Conservation (phyloP, 108 stramenopile genomes). For the Fragilaria crotonensis region DNA sequence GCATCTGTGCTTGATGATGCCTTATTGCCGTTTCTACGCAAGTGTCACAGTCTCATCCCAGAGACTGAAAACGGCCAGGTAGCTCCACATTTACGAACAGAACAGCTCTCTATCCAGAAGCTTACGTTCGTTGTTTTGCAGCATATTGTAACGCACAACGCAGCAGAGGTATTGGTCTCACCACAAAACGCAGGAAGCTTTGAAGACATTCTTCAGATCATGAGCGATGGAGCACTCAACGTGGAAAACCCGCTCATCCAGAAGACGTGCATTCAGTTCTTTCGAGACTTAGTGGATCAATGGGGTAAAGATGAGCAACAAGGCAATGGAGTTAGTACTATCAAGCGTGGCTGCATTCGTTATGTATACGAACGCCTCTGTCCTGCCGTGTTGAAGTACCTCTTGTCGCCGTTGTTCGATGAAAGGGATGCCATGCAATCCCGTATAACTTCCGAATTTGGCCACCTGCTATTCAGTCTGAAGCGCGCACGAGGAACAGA, state of each 20-base stretch:
- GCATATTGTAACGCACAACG: slow-evolving; percentile 41
- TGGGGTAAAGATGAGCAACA: slow-evolving; percentile 25
- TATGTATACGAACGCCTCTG: slow-evolving; percentile 18
- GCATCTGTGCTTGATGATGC: slow-evolving; percentile 38
- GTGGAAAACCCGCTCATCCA: slow-evolving; percentile 57
- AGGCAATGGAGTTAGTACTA: background rate
- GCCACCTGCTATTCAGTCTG: background rate
- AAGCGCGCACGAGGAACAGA: background rate
- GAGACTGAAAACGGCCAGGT: slow-evolving; percentile 9
- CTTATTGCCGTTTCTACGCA: slow-evolving; percentile 56
- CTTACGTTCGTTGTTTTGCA: slow-evolving; percentile 45
- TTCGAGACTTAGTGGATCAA: slow-evolving; percentile 41
- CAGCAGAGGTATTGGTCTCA: slow-evolving; percentile 39
- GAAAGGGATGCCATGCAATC: slow-evolving; percentile 20
- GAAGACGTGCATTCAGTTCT: slow-evolving; percentile 56
- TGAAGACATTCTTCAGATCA: slow-evolving; percentile 44
- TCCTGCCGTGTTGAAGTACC: slow-evolving; percentile 15
- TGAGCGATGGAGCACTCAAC: slow-evolving; percentile 42
- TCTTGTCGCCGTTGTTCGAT: slow-evolving; percentile 19
- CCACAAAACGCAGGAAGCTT: slow-evolving; percentile 36
- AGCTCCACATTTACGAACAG: slow-evolving; percentile 49
- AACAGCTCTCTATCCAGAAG: slow-evolving; percentile 64
- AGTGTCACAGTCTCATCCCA: slow-evolving; percentile 35
- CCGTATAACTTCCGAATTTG: slow-evolving; percentile 19
- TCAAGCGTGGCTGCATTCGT: slow-evolving; percentile 17